Evolutionary conservation across 257 asterid genomes (phyloP).

Genomic region (Leonotis leonurus): DNA sequence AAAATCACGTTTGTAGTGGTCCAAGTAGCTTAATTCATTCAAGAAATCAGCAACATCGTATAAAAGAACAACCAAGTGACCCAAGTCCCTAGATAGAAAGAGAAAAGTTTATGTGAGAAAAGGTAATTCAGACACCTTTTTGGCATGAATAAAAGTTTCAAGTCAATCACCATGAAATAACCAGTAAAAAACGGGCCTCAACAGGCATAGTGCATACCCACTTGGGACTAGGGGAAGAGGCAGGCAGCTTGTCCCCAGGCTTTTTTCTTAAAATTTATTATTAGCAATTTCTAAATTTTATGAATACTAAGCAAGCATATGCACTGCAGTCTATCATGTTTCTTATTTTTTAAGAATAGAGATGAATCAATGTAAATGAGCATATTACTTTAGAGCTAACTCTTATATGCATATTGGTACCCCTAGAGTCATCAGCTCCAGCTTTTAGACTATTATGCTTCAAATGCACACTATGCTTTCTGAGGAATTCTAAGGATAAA

Average conservation of each 20-base stretch:
- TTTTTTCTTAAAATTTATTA: background rate
- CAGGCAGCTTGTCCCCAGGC: background rate
- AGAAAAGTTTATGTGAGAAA: constrained; percentile 13
- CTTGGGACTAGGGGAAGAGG: background rate
- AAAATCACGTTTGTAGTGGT: constrained; percentile 83
- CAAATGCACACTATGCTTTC: background rate
- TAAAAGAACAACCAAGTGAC: constrained; percentile 69
- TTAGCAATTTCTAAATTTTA: background rate
- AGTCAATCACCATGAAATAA: background rate
- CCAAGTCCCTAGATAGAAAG: constrained; percentile 71
- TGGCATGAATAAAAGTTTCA: constrained; percentile 2
- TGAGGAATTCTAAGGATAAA: constrained; percentile 2
- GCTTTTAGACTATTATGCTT: background rate
- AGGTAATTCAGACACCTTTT: background rate
- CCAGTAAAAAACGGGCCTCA: background rate
- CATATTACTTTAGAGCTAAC: background rate
- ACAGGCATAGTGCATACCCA: background rate
- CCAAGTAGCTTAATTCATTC: constrained; percentile 69
- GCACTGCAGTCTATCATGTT: background rate
- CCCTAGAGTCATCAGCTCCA: background rate
- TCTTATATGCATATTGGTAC: background rate
- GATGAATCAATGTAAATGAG: background rate
- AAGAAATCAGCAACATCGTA: constrained; percentile 60
- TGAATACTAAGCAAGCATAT: background rate
- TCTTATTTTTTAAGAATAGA: background rate